Base-by-base conservation (phyloP, 116 monocot genomes). In the Posidonia oceanica region DNA sequence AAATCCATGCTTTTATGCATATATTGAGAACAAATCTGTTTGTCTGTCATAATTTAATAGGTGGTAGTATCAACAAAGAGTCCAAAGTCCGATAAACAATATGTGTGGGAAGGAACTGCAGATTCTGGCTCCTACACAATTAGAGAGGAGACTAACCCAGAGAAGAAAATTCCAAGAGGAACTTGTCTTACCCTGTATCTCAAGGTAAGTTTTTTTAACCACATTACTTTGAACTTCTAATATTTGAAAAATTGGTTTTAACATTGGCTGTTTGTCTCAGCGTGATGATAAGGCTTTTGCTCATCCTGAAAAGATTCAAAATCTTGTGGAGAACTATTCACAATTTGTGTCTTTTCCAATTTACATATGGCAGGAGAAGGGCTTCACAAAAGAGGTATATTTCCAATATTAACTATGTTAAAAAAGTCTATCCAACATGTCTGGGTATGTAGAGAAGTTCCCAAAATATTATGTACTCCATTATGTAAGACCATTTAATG, bases 341-440 rank as follows among this genome's bases (percentile, higher is more conserved):
- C 97, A 97, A 70, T 97, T 97, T 79, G 92, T 97, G 48, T 92
- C 92, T 51, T 97, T 97, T 61, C 97, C 97, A 21, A 97, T 97
- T 39, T 89, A 87, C 70, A 92, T 82, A 5, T 97, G 97, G 97
- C 87, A 97, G 80, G 97, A 97, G 70, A 97, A 97, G 61, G 97
- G 97, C 7, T 87, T 81, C 63, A 85, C 92, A 8, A 97, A 97
- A 75, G 97, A 97, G 92, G 97, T 92, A 71, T 42, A 2, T 13
- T 48, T 20, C 0, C 4, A 48, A 48, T 7, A 48, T 48, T 29
- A 29, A 29, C 29, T 29, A 29, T 29, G 29, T 29, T 29, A 7
- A 7, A 48, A 48, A 12, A 8, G 12, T 7, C 7, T 48, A 1
- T 12, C 48, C 7, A 0, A 7, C 8, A 48, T 7, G 7, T 48